Base-by-base conservation (phyloP, 805 yeast species). In the Candida xiaguanensis region DNA sequence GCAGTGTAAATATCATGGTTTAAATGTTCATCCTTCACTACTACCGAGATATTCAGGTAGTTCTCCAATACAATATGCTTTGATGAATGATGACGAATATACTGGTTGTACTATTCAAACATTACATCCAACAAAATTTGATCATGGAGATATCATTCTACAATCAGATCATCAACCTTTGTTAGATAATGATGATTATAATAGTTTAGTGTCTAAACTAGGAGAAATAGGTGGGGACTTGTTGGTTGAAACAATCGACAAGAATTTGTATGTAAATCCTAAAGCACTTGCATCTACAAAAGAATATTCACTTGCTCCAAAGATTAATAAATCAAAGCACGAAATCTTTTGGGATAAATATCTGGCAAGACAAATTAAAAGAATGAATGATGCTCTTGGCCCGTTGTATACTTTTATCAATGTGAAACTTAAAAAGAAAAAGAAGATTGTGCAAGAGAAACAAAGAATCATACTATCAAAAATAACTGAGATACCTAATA, bases 51-150 rank as follows among this genome's bases (percentile, higher is more conserved):
- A 85, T 49, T 75, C 88, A 2, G 99, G 99, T 1, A 81, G 97
- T 0, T 83, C 96, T 1, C 99, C 99, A 0, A 62, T 93, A 3
- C 98, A 91, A 45, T 72, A 78, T 43, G 80, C 96, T 0, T 59
- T 93, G 9, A 56, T 90, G 51, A 77, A 84, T 43, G 70, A 70
- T 29, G 89, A 83, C 47, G 25, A 45, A 0, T 42, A 34, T 13
- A 83, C 97, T 0, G 99, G 98, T 0, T 95, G 88, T 13, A 77
- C 96, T 0, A 75, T 93, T 0, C 99, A 93, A 57, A 86, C 96
- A 0, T 61, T 93, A 17, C 96, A 93, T 53, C 96, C 97, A 0
- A 72, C 83, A 1, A 74, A 79, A 54, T 93, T 93, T 52, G 99
- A 93, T 50, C 68, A 65, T 24, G 99, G 99, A 1, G 65, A 70